Percentiles rank a stretch among this genome's conserved stretches.
These are phyloP conservation scores for Aschersonia sp. DNA, from an alignment of 2,329 filamentous ascomycete species.

Conservation along the genomic window DNA sequence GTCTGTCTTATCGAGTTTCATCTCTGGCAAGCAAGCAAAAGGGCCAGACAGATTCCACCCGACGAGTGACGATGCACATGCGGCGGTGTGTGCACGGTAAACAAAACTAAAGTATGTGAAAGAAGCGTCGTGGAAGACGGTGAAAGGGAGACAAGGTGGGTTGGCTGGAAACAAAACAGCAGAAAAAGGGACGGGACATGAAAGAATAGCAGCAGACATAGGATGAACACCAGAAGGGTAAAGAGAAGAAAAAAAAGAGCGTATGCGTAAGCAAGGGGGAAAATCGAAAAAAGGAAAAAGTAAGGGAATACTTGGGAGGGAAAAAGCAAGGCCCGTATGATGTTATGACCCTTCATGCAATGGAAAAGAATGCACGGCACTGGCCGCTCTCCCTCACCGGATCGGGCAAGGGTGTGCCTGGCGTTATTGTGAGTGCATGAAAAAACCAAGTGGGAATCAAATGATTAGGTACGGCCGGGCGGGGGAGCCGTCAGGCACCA, in stretches of 20 bases:
- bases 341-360: no score
- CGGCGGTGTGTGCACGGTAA: no score
- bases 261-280: not conserved
- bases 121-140: not conserved
- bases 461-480: not conserved
- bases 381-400: constrained; percentile 1
- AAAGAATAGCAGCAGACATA: no score
- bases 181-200: not conserved
- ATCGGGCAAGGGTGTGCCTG: constrained; percentile 3
- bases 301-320: not conserved
- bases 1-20: not conserved
- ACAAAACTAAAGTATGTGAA: not conserved
- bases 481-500: constrained; percentile 2
- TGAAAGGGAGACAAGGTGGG: not conserved
- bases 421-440: constrained; percentile 3
- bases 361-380: not conserved
- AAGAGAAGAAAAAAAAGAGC: not conserved
- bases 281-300: not conserved
- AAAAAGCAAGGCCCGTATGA: not conserved
- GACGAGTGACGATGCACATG: not conserved
- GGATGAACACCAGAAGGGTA: no score
- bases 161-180: not conserved
- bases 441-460: constrained; percentile 4
- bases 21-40: not conserved
- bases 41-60: not conserved